phyloP scores from a whole-genome alignment of 2,329 filamentous ascomycete species.

The Pseudogymnoascus sp. region DNA sequence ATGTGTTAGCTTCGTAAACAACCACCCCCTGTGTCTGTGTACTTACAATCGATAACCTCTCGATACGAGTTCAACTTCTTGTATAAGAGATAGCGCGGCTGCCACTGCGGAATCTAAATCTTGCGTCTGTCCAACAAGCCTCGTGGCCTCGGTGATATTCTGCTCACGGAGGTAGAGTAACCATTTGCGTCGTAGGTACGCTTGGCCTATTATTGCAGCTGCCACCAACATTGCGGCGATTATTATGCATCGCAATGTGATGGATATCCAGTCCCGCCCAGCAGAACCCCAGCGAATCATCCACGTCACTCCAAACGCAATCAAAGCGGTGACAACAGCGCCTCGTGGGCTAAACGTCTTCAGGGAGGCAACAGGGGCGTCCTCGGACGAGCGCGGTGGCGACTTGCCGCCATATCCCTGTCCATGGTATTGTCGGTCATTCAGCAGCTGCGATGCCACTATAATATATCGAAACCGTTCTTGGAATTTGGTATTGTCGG shows the following conservation, averaged over 20 bases:
- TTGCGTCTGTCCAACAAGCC: constrained; percentile 67
- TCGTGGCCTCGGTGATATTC: constrained; percentile 60
- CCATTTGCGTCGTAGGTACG: constrained; percentile 72
- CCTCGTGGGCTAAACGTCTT: constrained; percentile 49
- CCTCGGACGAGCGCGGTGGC: background rate
- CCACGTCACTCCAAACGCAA: constrained; percentile 51
- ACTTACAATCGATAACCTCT: constrained; percentile 77
- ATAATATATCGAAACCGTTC: constrained; percentile 92
- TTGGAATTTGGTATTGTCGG: constrained; percentile 77
- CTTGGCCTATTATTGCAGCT: constrained; percentile 54
- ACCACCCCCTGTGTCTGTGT: background rate
- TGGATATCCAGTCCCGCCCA: constrained; percentile 49
- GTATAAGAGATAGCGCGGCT: constrained; percentile 72
- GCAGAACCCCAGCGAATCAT: constrained; percentile 62
- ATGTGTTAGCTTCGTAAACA: constrained; percentile 17
- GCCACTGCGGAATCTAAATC: constrained; percentile 71
- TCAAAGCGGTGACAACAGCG: constrained; percentile 55
- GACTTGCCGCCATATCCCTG: constrained; percentile 24
- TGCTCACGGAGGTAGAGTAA: constrained; percentile 70
- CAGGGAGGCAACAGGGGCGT: background rate
- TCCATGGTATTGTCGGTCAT: constrained; percentile 53
- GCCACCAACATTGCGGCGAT: constrained; percentile 44
- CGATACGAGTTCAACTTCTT: constrained; percentile 92
- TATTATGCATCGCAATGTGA: constrained; percentile 32
- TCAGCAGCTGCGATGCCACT: constrained; percentile 82